Evolutionary conservation across 2,329 filamentous ascomycete species (phyloP).

Genomic region (Lachnellula cervina): DNA sequence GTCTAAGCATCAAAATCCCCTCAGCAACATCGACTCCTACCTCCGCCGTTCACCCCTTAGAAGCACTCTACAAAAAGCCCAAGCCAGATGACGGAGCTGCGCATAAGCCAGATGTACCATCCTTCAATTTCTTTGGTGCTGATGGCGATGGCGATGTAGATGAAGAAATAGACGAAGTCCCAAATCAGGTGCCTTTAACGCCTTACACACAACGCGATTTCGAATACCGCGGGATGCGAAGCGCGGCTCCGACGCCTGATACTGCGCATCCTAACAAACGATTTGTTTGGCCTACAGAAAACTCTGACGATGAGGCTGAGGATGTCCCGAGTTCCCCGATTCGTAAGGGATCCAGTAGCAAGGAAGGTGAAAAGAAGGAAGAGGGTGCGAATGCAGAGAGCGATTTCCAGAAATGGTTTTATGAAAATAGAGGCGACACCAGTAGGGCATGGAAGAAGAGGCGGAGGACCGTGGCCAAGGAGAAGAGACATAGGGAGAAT

Average conservation of each 20-base stretch:
- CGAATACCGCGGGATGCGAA: slow-evolving; percentile 69
- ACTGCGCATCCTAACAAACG: slow-evolving; percentile 70
- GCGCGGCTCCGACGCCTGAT: slow-evolving; percentile 90
- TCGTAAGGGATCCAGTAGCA: not conserved
- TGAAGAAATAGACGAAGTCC: slow-evolving; percentile 41
- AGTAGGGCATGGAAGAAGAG: slow-evolving; percentile 63
- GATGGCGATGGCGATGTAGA: slow-evolving; percentile 40
- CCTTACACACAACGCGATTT: slow-evolving; percentile 79
- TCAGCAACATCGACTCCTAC: slow-evolving; percentile 37
- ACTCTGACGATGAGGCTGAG: slow-evolving; percentile 42
- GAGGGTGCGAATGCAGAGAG: slow-evolving; percentile 27
- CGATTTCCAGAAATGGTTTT: slow-evolving; percentile 65
- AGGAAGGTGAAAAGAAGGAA: slow-evolving; percentile 31
- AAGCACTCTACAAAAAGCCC: slow-evolving; percentile 82
- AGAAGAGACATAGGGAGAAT: slow-evolving; percentile 63
- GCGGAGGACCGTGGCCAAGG: slow-evolving; percentile 58
- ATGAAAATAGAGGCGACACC: slow-evolving; percentile 59
- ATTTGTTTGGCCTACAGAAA: slow-evolving; percentile 50
- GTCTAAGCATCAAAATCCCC: slow-evolving; percentile 47
- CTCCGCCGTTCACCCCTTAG: slow-evolving; percentile 69
- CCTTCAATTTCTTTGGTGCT: slow-evolving; percentile 73
- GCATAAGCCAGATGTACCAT: slow-evolving; percentile 44
- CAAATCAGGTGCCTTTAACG: slow-evolving; percentile 60
- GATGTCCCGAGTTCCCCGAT: slow-evolving; percentile 33
- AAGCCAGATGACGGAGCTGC: slow-evolving; percentile 40